Conservation (phyloP, 1,284 basidiomycete genomes). For the Puccinia novopanici region DNA sequence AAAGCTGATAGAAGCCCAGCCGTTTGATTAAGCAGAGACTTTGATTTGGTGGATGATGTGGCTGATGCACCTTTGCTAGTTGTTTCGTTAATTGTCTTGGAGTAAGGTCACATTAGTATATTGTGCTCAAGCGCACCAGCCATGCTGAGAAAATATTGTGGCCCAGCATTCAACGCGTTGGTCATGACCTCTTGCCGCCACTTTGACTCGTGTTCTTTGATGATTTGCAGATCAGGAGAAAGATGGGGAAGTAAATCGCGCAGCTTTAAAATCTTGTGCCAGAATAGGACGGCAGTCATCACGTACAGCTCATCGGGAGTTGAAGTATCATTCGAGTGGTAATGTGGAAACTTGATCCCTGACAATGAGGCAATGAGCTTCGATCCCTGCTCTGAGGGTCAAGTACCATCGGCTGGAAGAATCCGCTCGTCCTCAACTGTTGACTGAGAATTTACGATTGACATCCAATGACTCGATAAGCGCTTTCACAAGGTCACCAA, state of each 20-base stretch:
- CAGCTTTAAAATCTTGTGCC: constrained; percentile 79
- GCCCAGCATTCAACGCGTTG: constrained; percentile 66
- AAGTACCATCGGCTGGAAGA: constrained; percentile 30
- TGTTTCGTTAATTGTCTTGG: constrained; percentile 52
- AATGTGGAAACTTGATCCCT: constrained; percentile 91
- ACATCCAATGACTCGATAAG: constrained; percentile 80
- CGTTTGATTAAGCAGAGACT: no score
- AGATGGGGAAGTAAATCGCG: constrained; percentile 72
- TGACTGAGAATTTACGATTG: constrained; percentile 31
- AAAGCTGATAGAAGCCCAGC: no score
- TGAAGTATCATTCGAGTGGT: constrained; percentile 60
- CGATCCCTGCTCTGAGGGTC: constrained; percentile 61
- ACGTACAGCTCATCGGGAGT: constrained; percentile 76
- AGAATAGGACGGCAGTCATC: constrained; percentile 81
- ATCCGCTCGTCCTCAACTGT: constrained; percentile 10
- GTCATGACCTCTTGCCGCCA: constrained; percentile 41
- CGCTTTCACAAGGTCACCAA: no score
- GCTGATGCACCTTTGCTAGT: constrained; percentile 12
- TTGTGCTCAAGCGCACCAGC: constrained; percentile 66
- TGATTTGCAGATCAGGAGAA: constrained; percentile 70
- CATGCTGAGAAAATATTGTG: constrained; percentile 77
- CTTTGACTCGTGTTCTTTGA: constrained; percentile 62
- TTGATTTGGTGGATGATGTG: constrained; percentile 69
- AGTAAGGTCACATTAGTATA: neutral
- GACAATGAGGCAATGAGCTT: constrained; percentile 81